Conservation (phyloP, 139 green algal species). For the Micractinium conductrix region DNA sequence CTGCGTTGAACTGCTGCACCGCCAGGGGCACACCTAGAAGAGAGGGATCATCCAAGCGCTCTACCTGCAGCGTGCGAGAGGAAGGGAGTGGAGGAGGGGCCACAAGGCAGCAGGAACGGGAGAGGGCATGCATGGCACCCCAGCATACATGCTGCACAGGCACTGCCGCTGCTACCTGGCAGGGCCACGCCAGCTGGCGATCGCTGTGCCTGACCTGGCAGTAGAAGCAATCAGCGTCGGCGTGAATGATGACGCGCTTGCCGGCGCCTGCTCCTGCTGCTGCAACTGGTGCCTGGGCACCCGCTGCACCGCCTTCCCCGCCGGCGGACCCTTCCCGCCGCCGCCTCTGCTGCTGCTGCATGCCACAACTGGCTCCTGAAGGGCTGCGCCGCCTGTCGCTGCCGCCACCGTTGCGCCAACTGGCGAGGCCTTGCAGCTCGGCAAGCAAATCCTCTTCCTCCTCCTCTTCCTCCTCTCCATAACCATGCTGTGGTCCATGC, state of each 20-base stretch:
- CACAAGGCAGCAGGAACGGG: not conserved
- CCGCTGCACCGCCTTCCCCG: not conserved
- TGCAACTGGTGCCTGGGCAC: not conserved
- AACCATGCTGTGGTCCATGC: not conserved
- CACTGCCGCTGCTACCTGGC: too few species aligned
- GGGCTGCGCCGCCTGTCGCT: not conserved
- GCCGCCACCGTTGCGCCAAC: conserved; percentile 2
- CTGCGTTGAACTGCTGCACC: conserved; percentile 72
- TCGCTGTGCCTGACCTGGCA: conserved; percentile 43
- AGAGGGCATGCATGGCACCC: not conserved
- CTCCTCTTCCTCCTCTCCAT: not conserved
- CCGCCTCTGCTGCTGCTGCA: conserved; percentile 15
- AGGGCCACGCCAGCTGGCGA: not conserved
- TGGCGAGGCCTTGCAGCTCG: conserved; percentile 7
- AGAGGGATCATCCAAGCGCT: conserved; percentile 62
- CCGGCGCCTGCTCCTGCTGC: not conserved
- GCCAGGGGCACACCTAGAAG: conserved; percentile 58
- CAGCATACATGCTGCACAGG: not conserved
- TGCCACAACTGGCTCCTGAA: not conserved
- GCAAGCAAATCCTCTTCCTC: not conserved
- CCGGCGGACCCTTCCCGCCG: too few species aligned
- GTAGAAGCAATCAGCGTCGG: conserved; percentile 70
- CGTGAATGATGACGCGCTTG: not conserved
- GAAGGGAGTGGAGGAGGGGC: not conserved
- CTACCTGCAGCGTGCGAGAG: conserved; percentile 49